Percentiles rank a stretch among this genome's conserved stretches.
Evolutionary conservation across 2,329 filamentous ascomycete species (phyloP).

Genomic region (Colletotrichum truncatum): DNA sequence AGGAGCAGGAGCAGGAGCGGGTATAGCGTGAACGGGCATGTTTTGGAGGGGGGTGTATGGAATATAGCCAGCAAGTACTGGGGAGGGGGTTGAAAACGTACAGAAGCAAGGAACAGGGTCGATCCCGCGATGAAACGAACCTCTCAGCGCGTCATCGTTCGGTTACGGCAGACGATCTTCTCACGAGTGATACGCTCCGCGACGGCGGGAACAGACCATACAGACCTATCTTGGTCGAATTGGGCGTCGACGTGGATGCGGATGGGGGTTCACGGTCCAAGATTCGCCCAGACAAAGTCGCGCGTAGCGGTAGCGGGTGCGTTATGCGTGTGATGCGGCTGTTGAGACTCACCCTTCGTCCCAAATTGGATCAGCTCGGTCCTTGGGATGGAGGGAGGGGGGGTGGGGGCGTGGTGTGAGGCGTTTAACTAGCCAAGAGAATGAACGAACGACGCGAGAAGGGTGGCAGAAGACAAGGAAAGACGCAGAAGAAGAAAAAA

Average conservation of each 20-base stretch:
- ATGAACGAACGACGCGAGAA: not conserved
- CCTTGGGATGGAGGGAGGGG: not conserved
- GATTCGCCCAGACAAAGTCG: not conserved
- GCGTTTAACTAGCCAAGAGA: not conserved
- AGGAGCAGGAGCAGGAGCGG: not conserved
- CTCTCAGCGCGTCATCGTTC: conserved; percentile 26
- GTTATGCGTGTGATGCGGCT: conserved; percentile 19
- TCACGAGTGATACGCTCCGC: conserved; percentile 13
- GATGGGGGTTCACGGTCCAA: not conserved
- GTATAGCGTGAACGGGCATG: not conserved
- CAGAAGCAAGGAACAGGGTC: conserved; percentile 13
- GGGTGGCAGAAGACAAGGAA: not conserved
- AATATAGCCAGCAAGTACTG: not conserved
- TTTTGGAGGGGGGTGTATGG: not conserved
- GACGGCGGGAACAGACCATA: not conserved
- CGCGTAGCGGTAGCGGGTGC: conserved; percentile 1
- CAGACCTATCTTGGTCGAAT: not conserved
- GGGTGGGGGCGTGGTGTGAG: not conserved
- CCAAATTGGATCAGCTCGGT: not conserved
- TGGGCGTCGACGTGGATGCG: not conserved
- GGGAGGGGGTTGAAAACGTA: not conserved
- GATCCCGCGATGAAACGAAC: conserved; percentile 31
- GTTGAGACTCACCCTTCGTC: conserved; percentile 5
- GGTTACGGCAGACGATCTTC: conserved; percentile 17
- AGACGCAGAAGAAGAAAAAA: not conserved